Evolutionary conservation across 352 stramenopile genomes (phyloP).

Genomic region (Pythium guiyangense): DNA sequence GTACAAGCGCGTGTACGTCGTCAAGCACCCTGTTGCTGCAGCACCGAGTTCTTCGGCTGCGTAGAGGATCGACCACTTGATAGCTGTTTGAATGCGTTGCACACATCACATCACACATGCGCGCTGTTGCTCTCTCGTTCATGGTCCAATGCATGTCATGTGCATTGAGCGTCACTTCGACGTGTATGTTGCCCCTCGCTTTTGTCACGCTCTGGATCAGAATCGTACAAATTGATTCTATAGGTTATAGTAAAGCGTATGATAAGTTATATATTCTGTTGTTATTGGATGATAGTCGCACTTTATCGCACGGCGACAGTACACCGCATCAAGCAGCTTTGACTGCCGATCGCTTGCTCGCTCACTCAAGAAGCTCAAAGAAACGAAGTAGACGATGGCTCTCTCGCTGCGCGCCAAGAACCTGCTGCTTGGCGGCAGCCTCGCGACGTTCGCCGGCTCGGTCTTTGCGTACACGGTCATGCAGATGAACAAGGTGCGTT

Average conservation of each 20-base stretch:
- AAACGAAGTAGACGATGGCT: conserved; percentile 31
- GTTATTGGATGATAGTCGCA: neutral
- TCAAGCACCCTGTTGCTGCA: conserved; percentile 11
- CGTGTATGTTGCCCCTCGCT: neutral
- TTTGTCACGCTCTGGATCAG: neutral
- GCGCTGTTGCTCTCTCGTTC: too few relatives aligned
- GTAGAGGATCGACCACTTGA: neutral
- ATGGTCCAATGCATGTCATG: too few relatives aligned
- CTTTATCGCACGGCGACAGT: conserved; percentile 7
- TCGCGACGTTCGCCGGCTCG: conserved; percentile 54
- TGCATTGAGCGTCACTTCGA: too few relatives aligned
- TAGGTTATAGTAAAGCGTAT: too few relatives aligned
- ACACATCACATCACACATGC: neutral
- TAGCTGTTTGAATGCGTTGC: neutral
- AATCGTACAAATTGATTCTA: neutral
- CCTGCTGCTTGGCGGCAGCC: conserved; percentile 58
- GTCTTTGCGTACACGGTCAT: conserved; percentile 78
- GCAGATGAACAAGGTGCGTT: conserved; percentile 71
- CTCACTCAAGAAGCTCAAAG: conserved; percentile 14
- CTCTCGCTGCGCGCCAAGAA: conserved; percentile 74
- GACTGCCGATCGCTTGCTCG: neutral
- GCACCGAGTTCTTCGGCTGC: neutral
- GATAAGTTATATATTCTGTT: too few relatives aligned
- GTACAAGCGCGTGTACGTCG: conserved; percentile 31
- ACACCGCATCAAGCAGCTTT: neutral